Evolutionary conservation across 2,329 filamentous ascomycete species (phyloP).

Genomic region (Pseudogymnoascus verrucosus): DNA sequence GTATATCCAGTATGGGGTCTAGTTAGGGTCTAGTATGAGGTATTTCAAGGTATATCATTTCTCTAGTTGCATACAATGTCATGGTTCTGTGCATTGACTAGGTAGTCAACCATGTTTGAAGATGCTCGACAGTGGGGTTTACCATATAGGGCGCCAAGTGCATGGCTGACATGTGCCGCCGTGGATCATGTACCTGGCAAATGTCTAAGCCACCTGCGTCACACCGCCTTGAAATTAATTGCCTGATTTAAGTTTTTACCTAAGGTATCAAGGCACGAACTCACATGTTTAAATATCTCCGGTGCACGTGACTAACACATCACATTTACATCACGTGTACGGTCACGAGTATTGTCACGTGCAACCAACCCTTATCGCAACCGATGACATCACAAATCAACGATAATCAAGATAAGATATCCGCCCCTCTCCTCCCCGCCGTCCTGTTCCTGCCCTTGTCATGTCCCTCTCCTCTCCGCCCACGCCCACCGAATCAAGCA

Average conservation of each 20-base stretch:
- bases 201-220: constrained; percentile 1
- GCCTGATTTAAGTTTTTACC: neutral
- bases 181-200: constrained; percentile 4
- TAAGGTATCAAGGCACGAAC: neutral
- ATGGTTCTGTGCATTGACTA: neutral
- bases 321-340: neutral
- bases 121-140: constrained; percentile 2
- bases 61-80: constrained; percentile 1
- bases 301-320: neutral
- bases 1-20: neutral
- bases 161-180: constrained; percentile 2
- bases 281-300: neutral
- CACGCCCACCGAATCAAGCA: neutral
- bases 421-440: neutral
- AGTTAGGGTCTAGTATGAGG: neutral
- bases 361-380: neutral
- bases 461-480: neutral
- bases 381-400: neutral
- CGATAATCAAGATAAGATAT: constrained; percentile 2
- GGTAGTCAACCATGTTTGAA: neutral
- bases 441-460: neutral
- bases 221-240: constrained; percentile 3
- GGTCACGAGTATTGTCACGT: too few species aligned
- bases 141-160: neutral
- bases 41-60: constrained; percentile 5